Base-by-base conservation (phyloP, 2,329 filamentous ascomycete species). In the Shiraia sp. region DNA sequence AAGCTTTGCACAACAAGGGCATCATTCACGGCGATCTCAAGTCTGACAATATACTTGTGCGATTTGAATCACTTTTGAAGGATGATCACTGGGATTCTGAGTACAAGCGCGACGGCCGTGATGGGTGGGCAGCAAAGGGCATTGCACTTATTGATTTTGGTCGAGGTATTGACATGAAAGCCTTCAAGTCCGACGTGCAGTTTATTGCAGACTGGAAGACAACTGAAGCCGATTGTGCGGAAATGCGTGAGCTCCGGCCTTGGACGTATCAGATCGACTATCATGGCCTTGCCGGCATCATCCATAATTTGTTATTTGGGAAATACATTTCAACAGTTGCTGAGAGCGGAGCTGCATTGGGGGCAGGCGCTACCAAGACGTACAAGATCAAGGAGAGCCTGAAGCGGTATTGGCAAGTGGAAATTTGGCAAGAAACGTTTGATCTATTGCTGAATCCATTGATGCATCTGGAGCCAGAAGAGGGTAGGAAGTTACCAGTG, bases 201-300 rank as follows among this genome's bases (percentile, higher is more conserved):
- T 99, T 99, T 75, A 83, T 97, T 45, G 93, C 92, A 0, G 93
- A 99, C 72, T 99, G 93, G 93, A 88, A 93, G 69, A 90, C 89
- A 0, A 82, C 81, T 12, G 80, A 87, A 16, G 86, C 90, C 37
- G 93, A 99, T 71, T 99, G 93, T 69, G 86, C 88, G 13, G 93
- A 99, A 76, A 96, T 97, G 81, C 86, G 91, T 32, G 92, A 99
- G 72, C 81, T 90, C 42, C 81, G 92, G 1, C 90, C 91, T 0
- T 99, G 93, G 93, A 97, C 92, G 1, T 96, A 90, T 75, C 93
- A 99, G 68, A 89, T 96, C 54, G 93, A 99, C 73, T 95, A 97
- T 60, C 89, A 95, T 68, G 93, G 93, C 10, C 79, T 96, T 0
- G 93, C 93, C 0, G 90, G 90, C 4, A 88, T 89, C 16, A 77